Evolutionary conservation across 352 stramenopile species (phyloP).

Genomic region (Pythium dissotocum): DNA sequence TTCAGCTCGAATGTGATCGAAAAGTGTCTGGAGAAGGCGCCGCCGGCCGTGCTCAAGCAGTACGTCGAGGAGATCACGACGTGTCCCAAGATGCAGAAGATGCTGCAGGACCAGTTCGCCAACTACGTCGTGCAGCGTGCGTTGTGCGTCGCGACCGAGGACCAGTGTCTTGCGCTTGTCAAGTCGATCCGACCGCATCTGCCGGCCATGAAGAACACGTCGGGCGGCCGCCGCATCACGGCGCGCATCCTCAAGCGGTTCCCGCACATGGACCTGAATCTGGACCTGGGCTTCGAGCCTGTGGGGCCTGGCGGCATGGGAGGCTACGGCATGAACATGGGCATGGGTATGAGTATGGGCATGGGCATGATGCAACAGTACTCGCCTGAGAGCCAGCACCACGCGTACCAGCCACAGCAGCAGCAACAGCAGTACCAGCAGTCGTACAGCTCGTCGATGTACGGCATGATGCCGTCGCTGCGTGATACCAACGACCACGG

Average conservation of each 20-base stretch:
- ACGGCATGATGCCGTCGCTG: conserved; percentile 31
- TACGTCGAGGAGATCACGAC: conserved; percentile 79
- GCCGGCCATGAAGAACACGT: conserved; percentile 93
- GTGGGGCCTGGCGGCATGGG: conserved; percentile 26
- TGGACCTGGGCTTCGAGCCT: conserved; percentile 54
- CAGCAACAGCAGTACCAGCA: conserved; percentile 22
- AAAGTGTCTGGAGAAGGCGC: conserved; percentile 96
- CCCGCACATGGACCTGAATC: conserved; percentile 92
- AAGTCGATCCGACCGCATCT: conserved; percentile 97
- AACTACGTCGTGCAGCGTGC: conserved; percentile 99
- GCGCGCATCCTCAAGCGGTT: conserved; percentile 97
- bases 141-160: conserved; percentile 93
- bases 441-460: conserved; percentile 29
- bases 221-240: conserved; percentile 92
- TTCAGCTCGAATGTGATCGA: conserved; percentile 99
- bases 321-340: conserved; percentile 23
- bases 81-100: conserved; percentile 89
- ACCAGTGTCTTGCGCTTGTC: conserved; percentile 93
- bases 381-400: neutral
- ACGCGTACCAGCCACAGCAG: conserved; percentile 23
- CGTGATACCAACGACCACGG: conserved; percentile 23
- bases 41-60: conserved; percentile 65
- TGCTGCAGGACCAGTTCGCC: conserved; percentile 97
- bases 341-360: conserved; percentile 7
- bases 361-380: neutral